Evolutionary conservation across 1,284 basidiomycete genomes (phyloP), one percentile per base, ranked within the genome.

Genomic region (Trichosporon sp.): DNA sequence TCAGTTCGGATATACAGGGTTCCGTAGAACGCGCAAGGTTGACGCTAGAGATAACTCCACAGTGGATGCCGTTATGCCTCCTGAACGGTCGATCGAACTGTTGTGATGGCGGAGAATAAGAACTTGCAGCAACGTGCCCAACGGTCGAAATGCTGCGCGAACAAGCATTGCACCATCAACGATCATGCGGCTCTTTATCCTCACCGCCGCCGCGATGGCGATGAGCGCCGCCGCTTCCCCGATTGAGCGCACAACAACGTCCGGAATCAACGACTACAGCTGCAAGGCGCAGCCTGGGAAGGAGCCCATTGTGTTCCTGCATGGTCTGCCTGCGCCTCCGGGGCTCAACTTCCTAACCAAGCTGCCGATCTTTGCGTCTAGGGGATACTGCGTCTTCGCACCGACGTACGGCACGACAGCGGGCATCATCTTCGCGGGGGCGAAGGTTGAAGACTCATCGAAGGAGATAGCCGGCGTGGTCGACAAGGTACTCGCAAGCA

Each of bases 241-340:
- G 43, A 46, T n/a, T 7, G 43, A 46, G 43, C 43, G 43, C 5
- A 7, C 43, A 5, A 1, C 43, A 4, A 46, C 43, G 7, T 46
- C 51, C 12, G 70, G 70, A 37, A 40, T 68, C 67, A 71, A 71
- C 43, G 65, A 68, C 67, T 68, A 26, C 26, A 43, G 32, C 65
- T 71, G 70, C 70, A 63, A 67, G 65, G 8, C 67, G 11, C 4
- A 21, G 1, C 38, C 65, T 7, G 70, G 66, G 37, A 48, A 66
- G 43, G 51, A 64, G 31, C 70, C 70, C 38, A 65, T 71, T 16
- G 40, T 71, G 56, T 35, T 71, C 12, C 67, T 71, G 19, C 70
- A 71, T 56, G 70, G 70, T 19, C 67, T 71, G 7, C 54, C 54
- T 0, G 70, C 67, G 1, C 70, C 67, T n/a, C 12, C 51, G 26